These are phyloP conservation scores for Colletotrichum sublineola DNA, from an alignment of 2,329 filamentous ascomycete genomes.

Conservation along the genomic window DNA sequence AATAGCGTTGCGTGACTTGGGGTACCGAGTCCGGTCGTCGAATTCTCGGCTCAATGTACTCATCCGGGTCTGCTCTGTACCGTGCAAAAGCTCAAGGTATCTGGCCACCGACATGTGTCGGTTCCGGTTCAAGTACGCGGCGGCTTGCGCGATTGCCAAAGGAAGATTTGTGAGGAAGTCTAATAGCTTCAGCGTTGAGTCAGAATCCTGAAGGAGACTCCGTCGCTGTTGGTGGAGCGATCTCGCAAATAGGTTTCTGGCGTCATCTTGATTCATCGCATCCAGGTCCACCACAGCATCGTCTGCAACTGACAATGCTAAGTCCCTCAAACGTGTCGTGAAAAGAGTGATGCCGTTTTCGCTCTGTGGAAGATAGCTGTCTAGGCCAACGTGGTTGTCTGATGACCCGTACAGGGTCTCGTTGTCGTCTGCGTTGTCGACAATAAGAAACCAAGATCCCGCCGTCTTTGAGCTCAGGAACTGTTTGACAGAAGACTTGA, in stretches of 20 bases:
- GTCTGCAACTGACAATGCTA: slow-evolving; percentile 47
- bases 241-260: slow-evolving; percentile 47
- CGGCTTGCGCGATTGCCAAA: slow-evolving; percentile 55
- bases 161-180: slow-evolving; percentile 55
- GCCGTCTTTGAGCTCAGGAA: slow-evolving; percentile 45
- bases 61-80: slow-evolving; percentile 47
- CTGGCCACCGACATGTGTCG: slow-evolving; percentile 42
- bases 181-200: slow-evolving; percentile 45
- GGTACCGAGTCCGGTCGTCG: slow-evolving; percentile 50
- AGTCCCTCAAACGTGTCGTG: slow-evolving; percentile 51
- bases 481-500: slow-evolving; percentile 70
- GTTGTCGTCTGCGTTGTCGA: slow-evolving; percentile 57
- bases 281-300: slow-evolving; percentile 47
- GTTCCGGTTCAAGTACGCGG: slow-evolving; percentile 54
- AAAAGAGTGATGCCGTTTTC: slow-evolving; percentile 50
- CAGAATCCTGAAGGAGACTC: slow-evolving; percentile 37
- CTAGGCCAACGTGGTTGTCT: slow-evolving; percentile 40
- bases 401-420: slow-evolving; percentile 44
- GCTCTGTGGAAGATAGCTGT: slow-evolving; percentile 49
- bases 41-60: slow-evolving; percentile 51
- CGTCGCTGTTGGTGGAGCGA: slow-evolving; percentile 45
- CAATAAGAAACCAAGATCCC: slow-evolving; percentile 53
- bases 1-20: slow-evolving; percentile 49
- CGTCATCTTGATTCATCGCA: slow-evolving; percentile 49
- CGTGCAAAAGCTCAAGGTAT: slow-evolving; percentile 50